A percentile compares a stretch with the other conserved stretches of the same genome.
phyloP scores from a whole-genome alignment of 1,139 yeast genomes.

The Geotrichum macrosporum region DNA sequence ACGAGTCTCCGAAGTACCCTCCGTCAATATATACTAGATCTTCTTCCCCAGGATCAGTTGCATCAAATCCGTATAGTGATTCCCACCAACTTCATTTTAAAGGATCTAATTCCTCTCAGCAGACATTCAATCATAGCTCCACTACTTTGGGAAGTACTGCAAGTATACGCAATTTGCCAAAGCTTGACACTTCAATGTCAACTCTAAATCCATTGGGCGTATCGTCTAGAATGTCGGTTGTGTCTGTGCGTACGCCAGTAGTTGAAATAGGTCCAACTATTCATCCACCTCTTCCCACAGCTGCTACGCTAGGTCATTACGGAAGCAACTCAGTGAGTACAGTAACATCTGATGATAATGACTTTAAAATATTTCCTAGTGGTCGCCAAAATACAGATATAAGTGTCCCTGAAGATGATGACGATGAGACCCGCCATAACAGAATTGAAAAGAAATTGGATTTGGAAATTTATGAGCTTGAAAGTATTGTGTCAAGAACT shows the following conservation, averaged over 20 bases:
- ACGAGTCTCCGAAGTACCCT: slow-evolving; percentile 18
- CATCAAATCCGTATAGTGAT: slow-evolving; percentile 12
- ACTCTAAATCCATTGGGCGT: slow-evolving; percentile 6
- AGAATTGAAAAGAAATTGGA: slow-evolving; percentile 4
- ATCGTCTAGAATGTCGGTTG: slow-evolving; percentile 10
- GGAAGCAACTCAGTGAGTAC: slow-evolving; percentile 4
- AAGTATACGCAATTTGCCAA: neutral
- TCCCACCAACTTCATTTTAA: slow-evolving; percentile 9
- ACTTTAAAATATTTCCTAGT: neutral
- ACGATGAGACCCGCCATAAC: slow-evolving; percentile 14
- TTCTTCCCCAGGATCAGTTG: slow-evolving; percentile 16
- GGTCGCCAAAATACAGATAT: neutral
- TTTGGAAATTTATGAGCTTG: slow-evolving; percentile 10
- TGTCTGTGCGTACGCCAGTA: slow-evolving; percentile 14
- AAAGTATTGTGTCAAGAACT: neutral
- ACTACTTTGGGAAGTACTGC: slow-evolving; percentile 10
- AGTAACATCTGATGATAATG: neutral
- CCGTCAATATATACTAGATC: slow-evolving; percentile 10
- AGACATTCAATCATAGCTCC: slow-evolving; percentile 14
- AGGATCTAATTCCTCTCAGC: slow-evolving; percentile 4
- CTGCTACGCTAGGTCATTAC: slow-evolving; percentile 1
- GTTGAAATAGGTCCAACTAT: slow-evolving; percentile 1
- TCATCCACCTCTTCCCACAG: slow-evolving; percentile 7
- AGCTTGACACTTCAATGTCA: slow-evolving; percentile 4
- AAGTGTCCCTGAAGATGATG: slow-evolving; percentile 12